Evolutionary conservation across 1,284 basidiomycete species (phyloP).

Genomic region (Xerocomus cyaneibrunnescens): DNA sequence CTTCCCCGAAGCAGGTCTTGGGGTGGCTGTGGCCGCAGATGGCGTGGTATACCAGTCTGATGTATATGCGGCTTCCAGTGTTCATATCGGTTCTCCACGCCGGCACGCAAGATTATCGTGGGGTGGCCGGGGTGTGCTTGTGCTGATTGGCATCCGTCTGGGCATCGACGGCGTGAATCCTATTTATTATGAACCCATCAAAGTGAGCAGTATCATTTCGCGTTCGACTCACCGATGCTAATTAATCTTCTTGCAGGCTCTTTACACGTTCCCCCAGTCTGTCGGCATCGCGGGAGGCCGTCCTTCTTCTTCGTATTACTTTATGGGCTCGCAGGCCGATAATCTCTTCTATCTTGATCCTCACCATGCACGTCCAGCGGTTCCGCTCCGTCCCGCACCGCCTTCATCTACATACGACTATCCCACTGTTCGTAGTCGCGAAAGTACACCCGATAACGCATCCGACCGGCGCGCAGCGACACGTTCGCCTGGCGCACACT

Average conservation of each 20-base stretch:
- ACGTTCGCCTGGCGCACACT: conserved; percentile 23
- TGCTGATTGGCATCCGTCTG: conserved; percentile 84
- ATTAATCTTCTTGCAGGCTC: conserved; percentile 47
- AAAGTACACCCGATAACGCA: conserved; percentile 30
- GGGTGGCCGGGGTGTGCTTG: conserved; percentile 84
- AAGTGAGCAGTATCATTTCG: conserved; percentile 50
- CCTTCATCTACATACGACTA: conserved; percentile 20
- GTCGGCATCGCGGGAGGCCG: conserved; percentile 96
- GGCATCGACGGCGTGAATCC: conserved; percentile 95
- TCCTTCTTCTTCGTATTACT: conserved; percentile 96
- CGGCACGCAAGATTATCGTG: conserved; percentile 47
- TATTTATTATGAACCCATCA: conserved; percentile 92
- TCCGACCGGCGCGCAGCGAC: conserved; percentile 28
- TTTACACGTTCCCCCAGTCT: conserved; percentile 93
- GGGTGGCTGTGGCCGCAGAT: conserved; percentile 83
- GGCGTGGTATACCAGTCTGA: conserved; percentile 84
- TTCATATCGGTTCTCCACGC: conserved; percentile 39
- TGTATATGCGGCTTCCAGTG: conserved; percentile 78
- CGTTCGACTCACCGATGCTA: not conserved
- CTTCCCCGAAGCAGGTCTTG: conserved; percentile 80
- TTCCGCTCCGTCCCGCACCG: conserved; percentile 71
- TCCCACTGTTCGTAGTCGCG: conserved; percentile 24
- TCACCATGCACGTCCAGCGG: conserved; percentile 81
- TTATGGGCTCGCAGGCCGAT: conserved; percentile 89
- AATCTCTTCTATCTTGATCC: conserved; percentile 96